Base-by-base conservation (phyloP, 148 eudicot genomes). In the Agrostemma githago region DNA sequence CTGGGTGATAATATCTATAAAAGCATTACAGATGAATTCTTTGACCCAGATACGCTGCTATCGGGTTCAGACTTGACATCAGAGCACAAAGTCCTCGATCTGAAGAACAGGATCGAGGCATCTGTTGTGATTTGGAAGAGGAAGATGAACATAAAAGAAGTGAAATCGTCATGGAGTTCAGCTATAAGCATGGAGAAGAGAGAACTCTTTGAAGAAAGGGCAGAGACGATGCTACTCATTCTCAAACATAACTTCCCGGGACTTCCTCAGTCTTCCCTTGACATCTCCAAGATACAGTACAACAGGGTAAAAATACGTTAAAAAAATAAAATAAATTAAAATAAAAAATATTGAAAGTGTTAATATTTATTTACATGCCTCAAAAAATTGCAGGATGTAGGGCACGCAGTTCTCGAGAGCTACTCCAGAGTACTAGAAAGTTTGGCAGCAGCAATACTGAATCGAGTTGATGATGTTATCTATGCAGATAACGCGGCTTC, bases 361-460 rank as follows among this genome's bases (percentile, higher is more conserved):
- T 38, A 16, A 5, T 4, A 42, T 60, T 26, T 61, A 26, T 26
- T 26, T 51, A n/a, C 39, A 58, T 67, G 62, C 5, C 60, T 42
- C 61, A 43, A 21, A 3, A 5, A 70, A 63, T 41, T 61, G 20
- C 79, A 93, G 98, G 98, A 94, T 75, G 97, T 94, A 19, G 98
- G 98, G 34, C 84, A 86, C 76, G 79, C 98, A 11, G 86, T 89
- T 41, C 86, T 94, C 20, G 98, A 94, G 81, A 89, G 98, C 84
- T 94, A 91, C 76, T 94, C 98, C 1, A 91, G 98, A 74, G 97
- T 91, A 73, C 81, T 94, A 26, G 97, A 94, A 67, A 94, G 89
- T 81, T 79, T 94, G 81, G 98, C 98, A 6, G 87, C 85, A 48
- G 88, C 96, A 0, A 90, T 93, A 51, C 75, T 86, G 85, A 82